Evolutionary conservation across 306 rosid genomes (phyloP).

Genomic region (Citrullus mucosospermus): DNA sequence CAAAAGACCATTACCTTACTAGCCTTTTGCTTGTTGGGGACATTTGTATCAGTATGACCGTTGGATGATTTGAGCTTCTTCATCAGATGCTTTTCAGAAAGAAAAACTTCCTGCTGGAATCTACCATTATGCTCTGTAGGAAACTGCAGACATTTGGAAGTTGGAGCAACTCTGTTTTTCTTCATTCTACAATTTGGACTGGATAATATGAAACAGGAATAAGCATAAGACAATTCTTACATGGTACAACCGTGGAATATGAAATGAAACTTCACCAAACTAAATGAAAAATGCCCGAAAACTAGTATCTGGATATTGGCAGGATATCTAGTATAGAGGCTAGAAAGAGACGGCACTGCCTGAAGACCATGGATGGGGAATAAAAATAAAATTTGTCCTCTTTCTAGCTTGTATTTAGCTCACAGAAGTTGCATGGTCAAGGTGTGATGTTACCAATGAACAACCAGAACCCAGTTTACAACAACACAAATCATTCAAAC

Average conservation of each 20-base stretch:
- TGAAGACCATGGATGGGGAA: neutral
- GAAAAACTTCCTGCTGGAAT: conserved; percentile 1
- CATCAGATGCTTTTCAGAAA: conserved; percentile 18
- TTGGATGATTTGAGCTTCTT: conserved; percentile 29
- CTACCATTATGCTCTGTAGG: conserved; percentile 22
- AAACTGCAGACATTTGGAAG: conserved; percentile 18
- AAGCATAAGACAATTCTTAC: neutral
- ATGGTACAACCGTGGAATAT: neutral
- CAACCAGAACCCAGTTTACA: neutral
- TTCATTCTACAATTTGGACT: conserved; percentile 36
- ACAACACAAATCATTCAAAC: neutral
- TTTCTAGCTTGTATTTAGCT: neutral
- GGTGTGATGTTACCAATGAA: neutral
- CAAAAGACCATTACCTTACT: neutral
- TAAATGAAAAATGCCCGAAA: neutral
- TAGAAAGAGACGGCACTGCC: neutral
- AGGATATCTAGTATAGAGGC: neutral
- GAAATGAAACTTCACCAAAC: neutral
- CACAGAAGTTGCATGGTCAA: neutral
- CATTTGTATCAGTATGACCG: conserved; percentile 16
- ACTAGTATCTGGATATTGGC: neutral
- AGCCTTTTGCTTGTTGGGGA: conserved; percentile 16
- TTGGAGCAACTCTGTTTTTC: conserved; percentile 39
- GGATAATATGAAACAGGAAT: neutral
- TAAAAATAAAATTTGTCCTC: neutral